Percentiles rank a stretch among this genome's conserved stretches.
phyloP scores from a whole-genome alignment of 2,329 filamentous ascomycete genomes.

The Moelleriella libera region DNA sequence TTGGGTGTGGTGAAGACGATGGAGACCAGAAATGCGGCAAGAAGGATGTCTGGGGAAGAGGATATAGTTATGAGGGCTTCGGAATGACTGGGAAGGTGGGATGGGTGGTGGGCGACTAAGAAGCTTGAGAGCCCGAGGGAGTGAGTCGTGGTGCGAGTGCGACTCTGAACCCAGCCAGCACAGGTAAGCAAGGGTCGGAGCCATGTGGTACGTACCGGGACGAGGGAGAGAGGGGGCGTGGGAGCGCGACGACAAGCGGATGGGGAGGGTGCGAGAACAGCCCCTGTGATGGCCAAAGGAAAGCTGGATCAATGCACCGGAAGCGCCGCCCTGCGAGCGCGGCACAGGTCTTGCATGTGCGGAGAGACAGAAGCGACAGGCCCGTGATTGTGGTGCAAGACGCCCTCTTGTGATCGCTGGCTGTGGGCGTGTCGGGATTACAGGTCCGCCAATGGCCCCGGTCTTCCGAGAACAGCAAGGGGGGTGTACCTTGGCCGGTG shows the following conservation, averaged over 20 bases:
- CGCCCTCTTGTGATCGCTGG: too few relatives aligned
- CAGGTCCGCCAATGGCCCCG: too few relatives aligned
- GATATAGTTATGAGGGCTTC: conserved; percentile 6
- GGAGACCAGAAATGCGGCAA: conserved; percentile 1
- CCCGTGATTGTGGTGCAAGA: background rate
- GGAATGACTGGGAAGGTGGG: conserved; percentile 4
- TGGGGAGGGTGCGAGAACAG: background rate
- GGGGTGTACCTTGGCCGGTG: background rate
- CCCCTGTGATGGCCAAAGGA: background rate
- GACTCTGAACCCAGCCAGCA: conserved; percentile 1
- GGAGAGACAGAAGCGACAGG: background rate
- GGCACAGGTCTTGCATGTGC: background rate
- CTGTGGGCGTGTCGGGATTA: too few relatives aligned
- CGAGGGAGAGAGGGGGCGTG: background rate
- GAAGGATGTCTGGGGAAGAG: conserved; percentile 5
- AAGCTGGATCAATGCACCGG: background rate
- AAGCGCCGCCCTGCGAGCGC: background rate
- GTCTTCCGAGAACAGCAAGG: background rate
- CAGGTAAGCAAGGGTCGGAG: conserved; percentile 3
- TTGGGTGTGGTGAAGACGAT: background rate
- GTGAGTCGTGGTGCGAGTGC: conserved; percentile 1
- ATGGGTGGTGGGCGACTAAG: conserved; percentile 1
- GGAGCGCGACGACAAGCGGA: background rate
- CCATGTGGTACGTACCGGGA: conserved; percentile 4
- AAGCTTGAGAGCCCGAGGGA: conserved; percentile 4